phyloP scores from a whole-genome alignment of 768 basidiomycete species.

The Tricholoma bakamatsutake region DNA sequence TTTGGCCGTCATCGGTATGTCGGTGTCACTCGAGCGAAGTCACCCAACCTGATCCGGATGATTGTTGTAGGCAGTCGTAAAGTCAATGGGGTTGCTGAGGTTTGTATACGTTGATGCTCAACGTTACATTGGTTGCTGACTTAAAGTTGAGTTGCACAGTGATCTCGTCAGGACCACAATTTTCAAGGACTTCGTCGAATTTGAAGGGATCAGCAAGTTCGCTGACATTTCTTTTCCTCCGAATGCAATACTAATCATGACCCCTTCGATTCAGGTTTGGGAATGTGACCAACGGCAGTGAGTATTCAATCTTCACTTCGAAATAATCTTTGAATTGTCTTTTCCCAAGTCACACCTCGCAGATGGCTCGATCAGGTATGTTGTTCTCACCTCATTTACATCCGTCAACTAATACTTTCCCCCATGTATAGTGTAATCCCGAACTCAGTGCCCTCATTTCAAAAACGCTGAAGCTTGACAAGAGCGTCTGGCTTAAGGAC shows the following conservation, averaged over 20 bases:
- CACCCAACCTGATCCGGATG: constrained; percentile 4
- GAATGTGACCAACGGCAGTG: constrained; percentile 92
- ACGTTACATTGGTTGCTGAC: not conserved
- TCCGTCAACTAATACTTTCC: not conserved
- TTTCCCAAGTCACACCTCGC: constrained; percentile 70
- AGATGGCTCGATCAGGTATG: constrained; percentile 81
- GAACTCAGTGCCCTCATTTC: constrained; percentile 81
- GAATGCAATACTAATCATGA: not conserved
- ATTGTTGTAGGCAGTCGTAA: constrained; percentile 57
- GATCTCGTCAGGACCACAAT: constrained; percentile 82
- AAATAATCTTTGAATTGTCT: not conserved
- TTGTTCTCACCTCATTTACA: not conserved
- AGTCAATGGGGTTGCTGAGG: constrained; percentile 96
- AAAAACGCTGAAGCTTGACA: constrained; percentile 68
- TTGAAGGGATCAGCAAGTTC: constrained; percentile 78
- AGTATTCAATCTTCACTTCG: constrained; percentile 21
- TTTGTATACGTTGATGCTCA: constrained; percentile 18
- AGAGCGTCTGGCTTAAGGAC: constrained; percentile 81
- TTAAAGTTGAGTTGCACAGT: constrained; percentile 60
- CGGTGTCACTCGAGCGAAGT: constrained; percentile 5
- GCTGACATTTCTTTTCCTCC: constrained; percentile 19
- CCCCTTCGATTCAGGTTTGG: constrained; percentile 44
- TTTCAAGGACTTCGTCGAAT: constrained; percentile 90
- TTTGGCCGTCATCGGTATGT: constrained; percentile 74
- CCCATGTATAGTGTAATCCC: constrained; percentile 70